Evolutionary conservation across 352 stramenopile species (phyloP), one percentile per base, ranked within the genome.

Genomic region (Phytophthora crassamura): DNA sequence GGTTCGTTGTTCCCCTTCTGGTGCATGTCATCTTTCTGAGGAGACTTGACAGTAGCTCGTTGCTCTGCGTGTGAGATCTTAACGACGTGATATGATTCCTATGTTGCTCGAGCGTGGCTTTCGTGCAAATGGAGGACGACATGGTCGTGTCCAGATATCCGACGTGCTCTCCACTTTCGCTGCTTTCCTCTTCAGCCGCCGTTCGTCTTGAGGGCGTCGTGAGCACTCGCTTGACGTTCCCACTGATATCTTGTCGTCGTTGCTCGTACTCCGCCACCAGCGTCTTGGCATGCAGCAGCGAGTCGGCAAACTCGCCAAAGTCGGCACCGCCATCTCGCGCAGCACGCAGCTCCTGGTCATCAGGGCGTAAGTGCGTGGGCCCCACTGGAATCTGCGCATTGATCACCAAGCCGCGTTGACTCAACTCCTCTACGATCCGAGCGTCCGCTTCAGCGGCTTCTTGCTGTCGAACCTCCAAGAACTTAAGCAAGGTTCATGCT

Each of bases 341-440:
- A 12, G 47, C 15, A 5, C 22, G 46, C 0, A 91, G 42, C 42
- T 93, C 82, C 1, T 69, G 18, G 0, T 70, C 38, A 22, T 87
- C 72, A 6, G 93, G 59, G 9, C 61, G 59, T 32, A 93, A 64
- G 39, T 78, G 77, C 4, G 86, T 88, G 2, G 84, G 80, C 1
- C 84, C 86, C 36, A 94, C 76, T 1, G 86, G 86, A 49, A 93
- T 86, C 56, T 94, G 86, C 10, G 80, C 78, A 36, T 88, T 90
- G 20, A 91, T 50, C 16, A 91, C 78, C n/a, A 94, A 74, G 14
- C 86, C 86, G 18, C 78, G 59, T 0, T 65, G 51, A 32, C 74
- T 78, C 18, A 94, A 52, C 16, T 84, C 53, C 8, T 74, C 45
- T 1, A 74, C 84, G 14, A 83, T 68, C 22, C 54, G 59, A 15